Evolutionary conservation across 2,329 filamentous ascomycete species (phyloP).

Genomic region (Hymenoscyphus occultus): DNA sequence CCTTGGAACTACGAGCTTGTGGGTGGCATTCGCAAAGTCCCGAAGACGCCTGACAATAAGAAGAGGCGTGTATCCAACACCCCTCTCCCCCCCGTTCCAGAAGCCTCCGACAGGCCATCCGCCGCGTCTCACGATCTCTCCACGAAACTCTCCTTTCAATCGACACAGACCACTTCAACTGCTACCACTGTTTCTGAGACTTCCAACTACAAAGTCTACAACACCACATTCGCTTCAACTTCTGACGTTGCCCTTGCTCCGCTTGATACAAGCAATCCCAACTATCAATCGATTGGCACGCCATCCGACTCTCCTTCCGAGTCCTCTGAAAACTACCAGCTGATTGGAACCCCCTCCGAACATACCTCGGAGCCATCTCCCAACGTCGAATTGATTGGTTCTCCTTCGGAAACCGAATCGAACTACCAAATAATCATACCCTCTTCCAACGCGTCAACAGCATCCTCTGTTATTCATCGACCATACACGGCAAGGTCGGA

Average conservation of each 20-base stretch:
- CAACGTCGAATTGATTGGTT: not conserved
- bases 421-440: constrained; percentile 53
- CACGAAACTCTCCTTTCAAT: constrained; percentile 36
- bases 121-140: constrained; percentile 31
- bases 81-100: constrained; percentile 30
- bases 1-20: constrained; percentile 37
- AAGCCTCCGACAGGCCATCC: constrained; percentile 25
- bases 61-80: constrained; percentile 26
- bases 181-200: constrained; percentile 35
- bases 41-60: constrained; percentile 37
- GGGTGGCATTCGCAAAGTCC: constrained; percentile 37
- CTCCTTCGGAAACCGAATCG: constrained; percentile 15
- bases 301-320: constrained; percentile 45
- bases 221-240: constrained; percentile 21
- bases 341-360: constrained; percentile 42
- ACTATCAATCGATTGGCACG: constrained; percentile 51
- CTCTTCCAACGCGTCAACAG: constrained; percentile 41
- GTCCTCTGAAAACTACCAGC: constrained; percentile 39
- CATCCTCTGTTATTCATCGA: constrained; percentile 30
- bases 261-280: constrained; percentile 36
- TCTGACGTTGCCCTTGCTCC: constrained; percentile 26
- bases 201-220: constrained; percentile 37
- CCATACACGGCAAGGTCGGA: constrained; percentile 24
- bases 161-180: constrained; percentile 30
- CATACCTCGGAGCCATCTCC: constrained; percentile 9